Conservation (phyloP, 495 filamentous ascomycete species). For the Tuber indicum region DNA sequence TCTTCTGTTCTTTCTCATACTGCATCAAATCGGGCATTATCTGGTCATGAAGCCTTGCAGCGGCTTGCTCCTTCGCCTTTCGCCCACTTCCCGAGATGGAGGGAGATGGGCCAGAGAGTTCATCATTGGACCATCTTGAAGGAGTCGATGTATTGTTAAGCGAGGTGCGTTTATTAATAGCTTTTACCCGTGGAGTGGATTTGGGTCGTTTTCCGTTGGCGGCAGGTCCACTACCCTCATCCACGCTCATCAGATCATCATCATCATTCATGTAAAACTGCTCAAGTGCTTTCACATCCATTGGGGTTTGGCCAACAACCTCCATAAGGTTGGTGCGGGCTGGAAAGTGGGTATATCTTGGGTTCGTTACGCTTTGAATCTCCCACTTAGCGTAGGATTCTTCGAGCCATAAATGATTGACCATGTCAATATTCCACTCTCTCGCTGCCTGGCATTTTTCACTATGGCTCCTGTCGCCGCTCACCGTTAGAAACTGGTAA, state of each 20-base stretch:
- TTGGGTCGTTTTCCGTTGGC: neutral
- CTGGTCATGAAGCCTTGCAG: conserved; percentile 64
- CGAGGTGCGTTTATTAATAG: neutral
- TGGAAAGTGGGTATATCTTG: conserved; percentile 76
- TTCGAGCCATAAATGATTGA: conserved; percentile 97
- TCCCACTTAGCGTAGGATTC: conserved; percentile 90
- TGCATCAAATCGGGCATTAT: conserved; percentile 71
- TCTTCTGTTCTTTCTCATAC: conserved; percentile 90
- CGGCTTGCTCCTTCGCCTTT: conserved; percentile 77
- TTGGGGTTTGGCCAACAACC: conserved; percentile 76
- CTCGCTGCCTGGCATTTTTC: conserved; percentile 87
- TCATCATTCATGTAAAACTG: conserved; percentile 40
- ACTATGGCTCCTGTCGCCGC: conserved; percentile 55
- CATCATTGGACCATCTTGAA: conserved; percentile 19
- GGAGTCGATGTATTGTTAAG: conserved; percentile 15
- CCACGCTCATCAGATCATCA: conserved; percentile 11
- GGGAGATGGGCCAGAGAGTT: conserved; percentile 58
- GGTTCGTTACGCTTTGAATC: conserved; percentile 57
- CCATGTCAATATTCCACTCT: conserved; percentile 83
- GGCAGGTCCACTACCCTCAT: neutral
- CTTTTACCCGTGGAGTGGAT: neutral
- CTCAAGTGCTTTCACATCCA: conserved; percentile 55
- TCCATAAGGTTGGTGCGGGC: conserved; percentile 83
- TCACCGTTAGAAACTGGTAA: neutral
- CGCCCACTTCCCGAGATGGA: conserved; percentile 61